Conservation (phyloP, 768 basidiomycete species). For the Naganishia kalamii region DNA sequence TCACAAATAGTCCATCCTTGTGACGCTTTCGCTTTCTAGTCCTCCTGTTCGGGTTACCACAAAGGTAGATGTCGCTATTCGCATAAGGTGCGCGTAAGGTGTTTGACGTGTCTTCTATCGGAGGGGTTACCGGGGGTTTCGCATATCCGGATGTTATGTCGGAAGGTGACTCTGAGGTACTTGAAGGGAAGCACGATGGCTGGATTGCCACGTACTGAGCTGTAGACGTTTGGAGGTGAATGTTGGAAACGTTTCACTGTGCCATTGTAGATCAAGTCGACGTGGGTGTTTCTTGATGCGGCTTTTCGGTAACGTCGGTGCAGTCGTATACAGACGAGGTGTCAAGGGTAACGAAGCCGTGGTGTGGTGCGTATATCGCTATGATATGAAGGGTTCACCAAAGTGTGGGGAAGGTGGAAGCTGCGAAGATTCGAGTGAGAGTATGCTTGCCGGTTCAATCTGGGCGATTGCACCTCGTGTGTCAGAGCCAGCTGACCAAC, state of each 20-base stretch:
- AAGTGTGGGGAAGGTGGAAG: no score
- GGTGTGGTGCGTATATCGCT: no score
- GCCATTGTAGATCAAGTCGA: neutral
- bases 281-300: neutral
- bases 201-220: neutral
- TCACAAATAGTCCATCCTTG: constrained; percentile 14
- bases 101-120: neutral
- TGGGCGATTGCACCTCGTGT: no score
- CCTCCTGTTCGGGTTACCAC: neutral
- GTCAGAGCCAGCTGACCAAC: no score
- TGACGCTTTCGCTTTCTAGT: neutral
- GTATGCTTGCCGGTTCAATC: no score
- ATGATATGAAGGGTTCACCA: no score
- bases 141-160: neutral
- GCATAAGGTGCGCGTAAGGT: neutral
- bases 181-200: neutral
- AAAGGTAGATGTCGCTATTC: neutral
- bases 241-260: constrained; percentile 11
- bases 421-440: no score
- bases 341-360: no score
- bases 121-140: no score
- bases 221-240: neutral
- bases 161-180: neutral
- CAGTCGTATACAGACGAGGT: no score
- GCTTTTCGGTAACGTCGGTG: no score